Percentiles rank a stretch among this genome's conserved stretches.
These are phyloP conservation scores for Bipolaris cookei DNA, from an alignment of 2,329 filamentous ascomycete genomes.

Conservation along the genomic window DNA sequence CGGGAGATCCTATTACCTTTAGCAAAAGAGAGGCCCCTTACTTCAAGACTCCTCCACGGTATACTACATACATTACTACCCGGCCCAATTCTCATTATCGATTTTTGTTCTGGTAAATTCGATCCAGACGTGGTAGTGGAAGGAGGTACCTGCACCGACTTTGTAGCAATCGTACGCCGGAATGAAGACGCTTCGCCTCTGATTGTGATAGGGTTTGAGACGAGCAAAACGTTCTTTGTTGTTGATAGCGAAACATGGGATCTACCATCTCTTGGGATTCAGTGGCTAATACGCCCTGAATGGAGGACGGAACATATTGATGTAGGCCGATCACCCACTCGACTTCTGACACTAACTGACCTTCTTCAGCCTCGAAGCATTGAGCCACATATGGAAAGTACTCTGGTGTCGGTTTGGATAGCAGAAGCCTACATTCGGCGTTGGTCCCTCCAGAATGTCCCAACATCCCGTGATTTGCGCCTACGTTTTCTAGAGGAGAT, in stretches of 20 bases:
- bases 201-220: background rate
- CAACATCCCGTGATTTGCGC: conserved; percentile 3
- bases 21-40: conserved; percentile 2
- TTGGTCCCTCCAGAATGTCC: background rate
- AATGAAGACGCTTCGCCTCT: background rate
- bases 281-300: background rate
- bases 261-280: too few species aligned
- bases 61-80: conserved; percentile 2
- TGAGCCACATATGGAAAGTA: conserved; percentile 3
- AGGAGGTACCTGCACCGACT: background rate
- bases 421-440: conserved; percentile 2
- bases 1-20: conserved; percentile 2
- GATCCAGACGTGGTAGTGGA: background rate
- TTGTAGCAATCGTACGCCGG: background rate
- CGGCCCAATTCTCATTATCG: background rate
- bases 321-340: background rate
- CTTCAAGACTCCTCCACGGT: conserved; percentile 2
- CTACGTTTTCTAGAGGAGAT: conserved; percentile 11
- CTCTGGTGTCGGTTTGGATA: conserved; percentile 8
- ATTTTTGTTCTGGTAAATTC: background rate
- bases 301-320: conserved; percentile 7
- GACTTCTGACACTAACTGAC: background rate
- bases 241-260: too few species aligned
- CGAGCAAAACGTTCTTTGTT: too few species aligned
- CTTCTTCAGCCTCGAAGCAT: background rate